Conservation (phyloP, 768 basidiomycete genomes). For the Russula brevipes region DNA sequence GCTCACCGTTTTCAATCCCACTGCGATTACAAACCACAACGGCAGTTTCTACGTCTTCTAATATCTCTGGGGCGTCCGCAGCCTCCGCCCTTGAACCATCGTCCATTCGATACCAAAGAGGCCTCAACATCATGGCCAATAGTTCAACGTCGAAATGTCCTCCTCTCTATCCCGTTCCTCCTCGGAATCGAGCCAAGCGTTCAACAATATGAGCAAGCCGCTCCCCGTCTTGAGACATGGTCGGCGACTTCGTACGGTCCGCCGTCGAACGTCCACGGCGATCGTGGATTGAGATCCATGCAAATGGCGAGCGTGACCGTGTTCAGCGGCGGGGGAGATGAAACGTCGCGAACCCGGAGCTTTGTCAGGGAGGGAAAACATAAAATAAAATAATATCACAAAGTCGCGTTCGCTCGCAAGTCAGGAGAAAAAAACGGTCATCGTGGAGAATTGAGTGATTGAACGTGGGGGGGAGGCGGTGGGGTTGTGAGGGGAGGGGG, state of each 20-base stretch:
- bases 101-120: constrained; percentile 46
- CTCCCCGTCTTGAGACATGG: constrained; percentile 50
- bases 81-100: constrained; percentile 15
- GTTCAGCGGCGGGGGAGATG: constrained; percentile 52
- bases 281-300: constrained; percentile 65
- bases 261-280: constrained; percentile 43
- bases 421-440: too few relatives aligned
- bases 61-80: constrained; percentile 17
- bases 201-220: constrained; percentile 63
- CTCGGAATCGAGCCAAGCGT: constrained; percentile 67
- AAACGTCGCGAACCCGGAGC: constrained; percentile 64
- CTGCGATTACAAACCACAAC: constrained; percentile 77
- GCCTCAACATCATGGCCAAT: constrained; percentile 61
- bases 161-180: constrained; percentile 36
- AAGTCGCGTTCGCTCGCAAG: too few relatives aligned
- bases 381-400: too few relatives aligned
- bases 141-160: constrained; percentile 61
- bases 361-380: too few relatives aligned
- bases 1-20: constrained; percentile 73
- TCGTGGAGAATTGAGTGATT: too few relatives aligned
- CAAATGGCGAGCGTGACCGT: constrained; percentile 75
- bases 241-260: constrained; percentile 76
- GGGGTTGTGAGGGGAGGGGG: too few relatives aligned
- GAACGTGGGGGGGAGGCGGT: too few relatives aligned
- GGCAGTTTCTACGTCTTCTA: constrained; percentile 42